phyloP scores from a whole-genome alignment of 1,284 basidiomycete species.

The Melampsora larici-populina region DNA sequence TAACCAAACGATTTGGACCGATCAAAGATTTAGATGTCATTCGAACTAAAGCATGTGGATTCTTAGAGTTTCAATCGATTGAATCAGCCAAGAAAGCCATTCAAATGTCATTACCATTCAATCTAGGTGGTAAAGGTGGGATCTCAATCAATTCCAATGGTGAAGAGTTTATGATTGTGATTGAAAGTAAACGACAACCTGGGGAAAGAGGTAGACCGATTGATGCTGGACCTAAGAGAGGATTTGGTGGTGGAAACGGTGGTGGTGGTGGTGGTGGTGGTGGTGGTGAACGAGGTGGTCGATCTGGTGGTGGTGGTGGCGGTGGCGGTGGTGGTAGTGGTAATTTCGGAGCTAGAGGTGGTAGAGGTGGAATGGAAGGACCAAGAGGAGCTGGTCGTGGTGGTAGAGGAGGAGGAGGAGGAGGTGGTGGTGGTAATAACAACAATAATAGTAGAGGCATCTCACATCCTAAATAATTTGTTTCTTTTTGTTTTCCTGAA shows the following conservation, averaged over 20 bases:
- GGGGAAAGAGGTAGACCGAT: slow-evolving; percentile 38
- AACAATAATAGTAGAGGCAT: slow-evolving; percentile 6
- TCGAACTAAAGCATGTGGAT: slow-evolving; percentile 82
- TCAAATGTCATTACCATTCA: slow-evolving; percentile 63
- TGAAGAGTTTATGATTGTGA: slow-evolving; percentile 37
- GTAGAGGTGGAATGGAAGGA: slow-evolving; percentile 27
- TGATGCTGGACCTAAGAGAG: slow-evolving; percentile 36
- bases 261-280: slow-evolving; percentile 48
- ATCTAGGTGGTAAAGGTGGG: slow-evolving; percentile 81
- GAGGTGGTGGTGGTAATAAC: slow-evolving; percentile 9
- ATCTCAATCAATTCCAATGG: slow-evolving; percentile 65
- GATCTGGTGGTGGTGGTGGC: slow-evolving; percentile 42
- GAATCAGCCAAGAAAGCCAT: slow-evolving; percentile 84
- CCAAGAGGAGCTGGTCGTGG: slow-evolving; percentile 44
- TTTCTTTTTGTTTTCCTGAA: not conserved
- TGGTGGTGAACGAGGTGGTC: slow-evolving; percentile 45
- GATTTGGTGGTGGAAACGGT: slow-evolving; percentile 50
- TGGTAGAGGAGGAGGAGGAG: slow-evolving; percentile 40
- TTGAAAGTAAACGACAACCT: slow-evolving; percentile 43
- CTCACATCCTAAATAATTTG: not conserved
- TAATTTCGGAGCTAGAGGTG: not conserved
- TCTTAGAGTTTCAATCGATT: slow-evolving; percentile 78
- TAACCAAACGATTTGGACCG: slow-evolving; percentile 72
- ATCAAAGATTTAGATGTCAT: slow-evolving; percentile 87
- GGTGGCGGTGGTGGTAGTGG: slow-evolving; percentile 43